These are phyloP conservation scores for Zygoascus bituminiphila DNA, from an alignment of 805 yeast species.

Conservation along the genomic window DNA sequence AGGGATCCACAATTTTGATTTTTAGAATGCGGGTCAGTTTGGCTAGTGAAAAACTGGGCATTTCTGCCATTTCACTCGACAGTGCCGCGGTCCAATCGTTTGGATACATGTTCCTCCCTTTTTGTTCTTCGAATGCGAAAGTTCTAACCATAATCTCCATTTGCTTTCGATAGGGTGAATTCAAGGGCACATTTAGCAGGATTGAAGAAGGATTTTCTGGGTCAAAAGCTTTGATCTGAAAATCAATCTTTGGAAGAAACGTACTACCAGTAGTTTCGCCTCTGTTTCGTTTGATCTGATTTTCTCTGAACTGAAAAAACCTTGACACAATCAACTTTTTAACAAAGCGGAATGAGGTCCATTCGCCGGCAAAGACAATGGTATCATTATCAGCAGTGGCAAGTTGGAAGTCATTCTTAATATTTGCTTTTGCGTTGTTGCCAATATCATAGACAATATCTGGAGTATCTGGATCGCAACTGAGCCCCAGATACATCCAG, in stretches of 20 bases:
- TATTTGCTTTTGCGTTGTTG: neutral
- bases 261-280: neutral
- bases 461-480: slow-evolving; percentile 8
- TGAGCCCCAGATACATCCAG: slow-evolving; percentile 11
- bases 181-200: slow-evolving; percentile 7
- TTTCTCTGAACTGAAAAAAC: slow-evolving; percentile 1
- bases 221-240: slow-evolving; percentile 4
- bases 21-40: slow-evolving; percentile 3
- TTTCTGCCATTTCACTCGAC: neutral
- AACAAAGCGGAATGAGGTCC: slow-evolving; percentile 8
- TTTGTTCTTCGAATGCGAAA: slow-evolving; percentile 1
- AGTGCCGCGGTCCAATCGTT: slow-evolving; percentile 9
- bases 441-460: neutral
- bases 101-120: neutral
- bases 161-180: slow-evolving; percentile 2
- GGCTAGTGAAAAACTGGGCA: slow-evolving; percentile 3
- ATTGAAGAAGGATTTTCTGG: slow-evolving; percentile 7
- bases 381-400: neutral
- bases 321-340: neutral
- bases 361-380: slow-evolving; percentile 11
- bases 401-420: neutral
- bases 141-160: slow-evolving; percentile 7
- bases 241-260: slow-evolving; percentile 1
- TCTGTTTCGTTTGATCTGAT: neutral
- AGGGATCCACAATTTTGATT: slow-evolving; percentile 8